phyloP scores from a whole-genome alignment of 176 grass and related monocot genomes.

The Metroxylon sagu region DNA sequence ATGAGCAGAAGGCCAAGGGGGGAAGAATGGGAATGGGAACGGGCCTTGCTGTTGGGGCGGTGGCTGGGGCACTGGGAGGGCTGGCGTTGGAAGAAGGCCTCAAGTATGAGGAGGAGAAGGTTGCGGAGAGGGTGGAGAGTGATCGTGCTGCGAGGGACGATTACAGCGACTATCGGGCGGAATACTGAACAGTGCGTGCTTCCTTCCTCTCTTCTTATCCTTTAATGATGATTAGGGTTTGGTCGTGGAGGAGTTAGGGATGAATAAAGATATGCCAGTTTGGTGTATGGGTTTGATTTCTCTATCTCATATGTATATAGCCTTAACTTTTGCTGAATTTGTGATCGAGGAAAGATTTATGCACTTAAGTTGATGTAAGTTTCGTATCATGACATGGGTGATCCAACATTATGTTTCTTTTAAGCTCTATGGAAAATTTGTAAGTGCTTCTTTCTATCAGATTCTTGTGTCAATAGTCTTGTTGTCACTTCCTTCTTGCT shows the following conservation, averaged over 20 bases:
- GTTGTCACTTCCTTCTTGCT: too few relatives aligned
- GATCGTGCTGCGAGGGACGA: conserved; percentile 36
- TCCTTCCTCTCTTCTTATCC: neutral
- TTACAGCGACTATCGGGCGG: conserved; percentile 55
- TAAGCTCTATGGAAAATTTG: too few relatives aligned
- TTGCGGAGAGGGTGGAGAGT: conserved; percentile 37
- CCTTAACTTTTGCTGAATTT: too few relatives aligned
- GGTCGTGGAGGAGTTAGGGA: conserved; percentile 25
- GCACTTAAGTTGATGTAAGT: too few relatives aligned
- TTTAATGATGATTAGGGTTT: conserved; percentile 3
- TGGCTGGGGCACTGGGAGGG: conserved; percentile 45
- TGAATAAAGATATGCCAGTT: neutral
- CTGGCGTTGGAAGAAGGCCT: conserved; percentile 53
- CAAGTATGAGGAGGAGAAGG: conserved; percentile 79
- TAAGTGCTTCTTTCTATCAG: too few relatives aligned
- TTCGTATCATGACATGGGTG: too few relatives aligned
- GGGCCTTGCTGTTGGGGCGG: conserved; percentile 62
- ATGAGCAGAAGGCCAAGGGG: conserved; percentile 29
- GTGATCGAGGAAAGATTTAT: too few relatives aligned
- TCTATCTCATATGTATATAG: too few relatives aligned
- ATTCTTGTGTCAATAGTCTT: too few relatives aligned
- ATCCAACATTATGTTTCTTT: too few relatives aligned
- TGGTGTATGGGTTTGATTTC: too few relatives aligned
- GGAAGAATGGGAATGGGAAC: conserved; percentile 45
- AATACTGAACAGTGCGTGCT: conserved; percentile 42